A percentile compares a stretch with the other conserved stretches of the same genome.
These are phyloP conservation scores for Anthracocystis walkeri DNA, from an alignment of 1,284 basidiomycete genomes.

Conservation along the genomic window DNA sequence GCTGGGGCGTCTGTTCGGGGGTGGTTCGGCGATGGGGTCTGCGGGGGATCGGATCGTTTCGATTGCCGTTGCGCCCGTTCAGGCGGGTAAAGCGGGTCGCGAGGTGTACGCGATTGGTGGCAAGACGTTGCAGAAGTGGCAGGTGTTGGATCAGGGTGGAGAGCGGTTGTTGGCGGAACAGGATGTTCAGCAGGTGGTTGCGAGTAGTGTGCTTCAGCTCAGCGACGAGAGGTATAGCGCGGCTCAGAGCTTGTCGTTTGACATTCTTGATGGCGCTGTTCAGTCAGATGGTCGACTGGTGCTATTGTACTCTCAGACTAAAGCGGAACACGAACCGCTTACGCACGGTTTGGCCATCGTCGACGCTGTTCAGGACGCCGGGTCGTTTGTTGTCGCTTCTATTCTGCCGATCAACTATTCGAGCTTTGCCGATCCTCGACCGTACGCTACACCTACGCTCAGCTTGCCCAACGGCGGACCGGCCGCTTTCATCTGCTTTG, in stretches of 20 bases:
- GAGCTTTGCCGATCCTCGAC: slow-evolving; percentile 56
- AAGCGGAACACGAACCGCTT: slow-evolving; percentile 30
- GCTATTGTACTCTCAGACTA: slow-evolving; percentile 54
- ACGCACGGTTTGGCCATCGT: slow-evolving; percentile 50
- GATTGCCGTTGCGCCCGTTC: slow-evolving; percentile 50
- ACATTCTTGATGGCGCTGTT: slow-evolving; percentile 44
- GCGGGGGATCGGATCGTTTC: slow-evolving; percentile 44
- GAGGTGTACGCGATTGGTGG: slow-evolving; percentile 60
- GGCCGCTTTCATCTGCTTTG: slow-evolving; percentile 62
- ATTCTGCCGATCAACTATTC: slow-evolving; percentile 33
- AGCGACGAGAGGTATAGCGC: slow-evolving; percentile 53
- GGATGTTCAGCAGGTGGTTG: slow-evolving; percentile 61
- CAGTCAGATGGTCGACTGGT: slow-evolving; percentile 38
- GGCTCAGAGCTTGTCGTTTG: slow-evolving; percentile 40
- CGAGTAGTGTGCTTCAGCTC: slow-evolving; percentile 48
- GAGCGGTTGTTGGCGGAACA: slow-evolving; percentile 64
- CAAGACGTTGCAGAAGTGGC: slow-evolving; percentile 64
- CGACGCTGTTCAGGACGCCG: slow-evolving; percentile 32
- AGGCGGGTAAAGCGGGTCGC: slow-evolving; percentile 31
- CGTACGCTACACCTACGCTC: slow-evolving; percentile 55
- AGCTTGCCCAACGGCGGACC: slow-evolving; percentile 60
- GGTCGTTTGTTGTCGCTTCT: slow-evolving; percentile 41
- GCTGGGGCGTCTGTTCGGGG: slow-evolving; percentile 61
- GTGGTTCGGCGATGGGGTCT: slow-evolving; percentile 37
- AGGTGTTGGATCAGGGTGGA: slow-evolving; percentile 55